phyloP scores from a whole-genome alignment of 192 early-diverging fungal species.

The Rhizophagus clarus region DNA sequence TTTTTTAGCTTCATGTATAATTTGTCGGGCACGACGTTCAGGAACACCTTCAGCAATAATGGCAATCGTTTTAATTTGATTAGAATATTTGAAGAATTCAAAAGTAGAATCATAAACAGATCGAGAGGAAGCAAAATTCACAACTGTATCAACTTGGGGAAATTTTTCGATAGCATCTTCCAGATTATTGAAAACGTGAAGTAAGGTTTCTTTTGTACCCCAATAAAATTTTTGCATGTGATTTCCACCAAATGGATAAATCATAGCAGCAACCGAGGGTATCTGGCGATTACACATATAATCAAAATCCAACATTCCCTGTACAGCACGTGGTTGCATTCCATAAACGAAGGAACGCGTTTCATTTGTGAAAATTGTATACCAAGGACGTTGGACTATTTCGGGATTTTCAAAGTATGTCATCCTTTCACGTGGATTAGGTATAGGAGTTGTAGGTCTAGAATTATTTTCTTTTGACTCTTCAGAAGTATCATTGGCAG shows the following conservation, averaged over 20 bases:
- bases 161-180: conserved; percentile 81
- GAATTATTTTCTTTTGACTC: conserved; percentile 32
- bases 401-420: conserved; percentile 60
- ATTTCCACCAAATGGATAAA: conserved; percentile 98
- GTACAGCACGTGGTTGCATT: conserved; percentile 98
- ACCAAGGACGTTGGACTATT: conserved; percentile 26
- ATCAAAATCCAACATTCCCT: conserved; percentile 99
- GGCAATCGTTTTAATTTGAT: conserved; percentile 91
- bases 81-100: conserved; percentile 78
- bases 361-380: conserved; percentile 72
- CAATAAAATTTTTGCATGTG: conserved; percentile 99
- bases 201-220: conserved; percentile 96
- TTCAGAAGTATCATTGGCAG: conserved; percentile 32
- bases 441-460: conserved; percentile 46
- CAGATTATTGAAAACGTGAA: conserved; percentile 90
- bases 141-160: conserved; percentile 91
- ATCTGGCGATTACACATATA: conserved; percentile 93
- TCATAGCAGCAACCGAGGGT: conserved; percentile 97
- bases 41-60: conserved; percentile 99
- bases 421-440: conserved; percentile 49
- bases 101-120: conserved; percentile 90
- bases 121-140: conserved; percentile 99
- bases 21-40: conserved; percentile 91
- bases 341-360: conserved; percentile 96
- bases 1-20: conserved; percentile 81